Evolutionary conservation across 306 rosid species (phyloP).

Genomic region (Trichosanthes cucumerina): DNA sequence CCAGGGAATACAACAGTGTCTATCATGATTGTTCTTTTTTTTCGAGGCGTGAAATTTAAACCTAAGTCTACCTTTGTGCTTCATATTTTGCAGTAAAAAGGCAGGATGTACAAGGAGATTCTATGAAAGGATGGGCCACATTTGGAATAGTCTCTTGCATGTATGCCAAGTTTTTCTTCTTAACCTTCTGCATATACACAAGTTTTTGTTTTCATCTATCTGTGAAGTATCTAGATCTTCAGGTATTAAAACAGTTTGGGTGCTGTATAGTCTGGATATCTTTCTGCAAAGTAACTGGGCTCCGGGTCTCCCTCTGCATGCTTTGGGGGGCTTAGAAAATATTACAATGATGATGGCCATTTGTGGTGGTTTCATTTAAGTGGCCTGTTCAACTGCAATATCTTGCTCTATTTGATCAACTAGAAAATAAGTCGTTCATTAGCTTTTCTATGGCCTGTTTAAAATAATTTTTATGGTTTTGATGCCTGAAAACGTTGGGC

Average conservation of each 20-base stretch:
- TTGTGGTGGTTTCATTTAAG: background rate
- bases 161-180: slow-evolving; percentile 31
- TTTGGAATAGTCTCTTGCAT: slow-evolving; percentile 91
- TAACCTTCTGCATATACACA: background rate
- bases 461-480: slow-evolving; percentile 13
- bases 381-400: background rate
- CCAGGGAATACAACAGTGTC: background rate
- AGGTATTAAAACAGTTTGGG: slow-evolving; percentile 3
- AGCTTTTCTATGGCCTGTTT: slow-evolving; percentile 14
- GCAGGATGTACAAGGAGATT: slow-evolving; percentile 43
- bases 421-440: background rate
- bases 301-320: background rate
- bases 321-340: background rate
- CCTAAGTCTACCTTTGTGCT: background rate
- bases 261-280: background rate
- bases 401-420: background rate
- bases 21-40: background rate
- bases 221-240: background rate
- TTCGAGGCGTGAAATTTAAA: background rate
- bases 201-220: background rate
- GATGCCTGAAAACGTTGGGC: slow-evolving; percentile 20
- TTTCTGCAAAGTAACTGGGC: background rate
- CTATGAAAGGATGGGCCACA: slow-evolving; percentile 70
- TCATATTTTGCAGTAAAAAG: slow-evolving; percentile 47
- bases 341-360: background rate